phyloP scores from a whole-genome alignment of 306 rosid genomes.

The Amphicarpaea edgeworthii region DNA sequence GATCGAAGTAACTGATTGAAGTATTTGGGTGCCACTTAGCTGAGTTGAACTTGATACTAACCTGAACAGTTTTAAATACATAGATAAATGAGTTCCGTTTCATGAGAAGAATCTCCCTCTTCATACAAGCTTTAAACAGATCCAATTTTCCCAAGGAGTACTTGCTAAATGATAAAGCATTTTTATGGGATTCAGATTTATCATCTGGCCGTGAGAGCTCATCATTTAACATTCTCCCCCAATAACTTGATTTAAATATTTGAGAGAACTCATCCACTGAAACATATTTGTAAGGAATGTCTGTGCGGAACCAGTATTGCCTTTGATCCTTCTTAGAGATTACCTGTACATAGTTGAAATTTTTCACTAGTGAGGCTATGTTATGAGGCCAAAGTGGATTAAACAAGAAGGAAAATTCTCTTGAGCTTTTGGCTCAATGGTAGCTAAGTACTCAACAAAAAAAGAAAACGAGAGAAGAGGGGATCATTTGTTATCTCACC shows the following conservation, averaged over 20 bases:
- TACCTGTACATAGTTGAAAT: constrained; percentile 62
- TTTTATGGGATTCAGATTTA: constrained; percentile 63
- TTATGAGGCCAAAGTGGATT: background rate
- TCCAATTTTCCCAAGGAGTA: constrained; percentile 74
- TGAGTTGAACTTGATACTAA: constrained; percentile 38
- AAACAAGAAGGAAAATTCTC: constrained; percentile 8
- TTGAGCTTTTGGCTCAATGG: constrained; percentile 22
- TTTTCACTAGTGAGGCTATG: constrained; percentile 28
- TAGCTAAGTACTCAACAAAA: background rate
- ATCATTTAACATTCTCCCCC: constrained; percentile 64
- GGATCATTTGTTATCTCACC: constrained; percentile 51
- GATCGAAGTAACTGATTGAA: constrained; percentile 8
- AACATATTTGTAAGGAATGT: constrained; percentile 64
- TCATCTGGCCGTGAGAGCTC: constrained; percentile 65
- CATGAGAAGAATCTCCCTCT: constrained; percentile 82
- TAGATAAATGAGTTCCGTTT: constrained; percentile 76
- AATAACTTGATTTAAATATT: constrained; percentile 58
- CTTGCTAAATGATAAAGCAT: constrained; percentile 59
- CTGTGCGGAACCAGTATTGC: constrained; percentile 70
- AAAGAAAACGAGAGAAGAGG: background rate
- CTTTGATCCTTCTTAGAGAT: constrained; percentile 79
- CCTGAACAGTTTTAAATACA: constrained; percentile 78
- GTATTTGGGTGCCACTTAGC: constrained; percentile 9
- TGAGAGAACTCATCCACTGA: constrained; percentile 69
- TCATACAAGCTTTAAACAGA: constrained; percentile 70